These are phyloP conservation scores for Annulohypoxylon nitens DNA, from an alignment of 495 filamentous ascomycete species.

Conservation along the genomic window DNA sequence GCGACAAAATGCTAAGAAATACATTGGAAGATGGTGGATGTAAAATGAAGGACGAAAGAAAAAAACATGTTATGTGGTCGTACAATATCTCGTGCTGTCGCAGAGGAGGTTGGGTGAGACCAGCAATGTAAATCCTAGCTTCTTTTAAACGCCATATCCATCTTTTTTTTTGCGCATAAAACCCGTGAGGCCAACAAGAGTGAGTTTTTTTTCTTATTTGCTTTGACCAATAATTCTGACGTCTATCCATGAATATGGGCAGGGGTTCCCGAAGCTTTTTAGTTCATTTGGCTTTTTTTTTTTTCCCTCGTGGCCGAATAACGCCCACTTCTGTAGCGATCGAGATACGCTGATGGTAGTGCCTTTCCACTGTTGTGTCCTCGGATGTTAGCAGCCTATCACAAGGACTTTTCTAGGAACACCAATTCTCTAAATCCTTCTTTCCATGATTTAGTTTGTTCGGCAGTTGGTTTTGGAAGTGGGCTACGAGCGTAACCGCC, in stretches of 20 bases:
- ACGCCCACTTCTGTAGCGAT: neutral
- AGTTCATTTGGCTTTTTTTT: slow-evolving; percentile 5
- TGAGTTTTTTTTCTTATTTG: neutral
- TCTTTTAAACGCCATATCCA: slow-evolving; percentile 23
- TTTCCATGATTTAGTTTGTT: slow-evolving; percentile 72
- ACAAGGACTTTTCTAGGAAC: slow-evolving; percentile 67
- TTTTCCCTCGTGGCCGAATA: neutral
- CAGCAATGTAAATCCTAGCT: slow-evolving; percentile 23
- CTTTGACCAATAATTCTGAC: slow-evolving; percentile 4
- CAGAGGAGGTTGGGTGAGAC: slow-evolving; percentile 15
- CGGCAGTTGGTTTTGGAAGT: slow-evolving; percentile 74
- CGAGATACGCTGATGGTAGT: neutral
- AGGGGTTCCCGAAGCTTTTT: neutral
- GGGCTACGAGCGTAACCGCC: slow-evolving; percentile 83
- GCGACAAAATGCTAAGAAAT: neutral
- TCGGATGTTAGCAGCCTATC: slow-evolving; percentile 28
- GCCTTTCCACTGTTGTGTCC: slow-evolving; percentile 8
- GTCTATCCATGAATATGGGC: slow-evolving; percentile 15
- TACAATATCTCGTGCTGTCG: slow-evolving; percentile 17
- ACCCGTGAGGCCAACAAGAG: slow-evolving; percentile 8
- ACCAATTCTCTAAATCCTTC: slow-evolving; percentile 81
- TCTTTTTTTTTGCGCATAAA: slow-evolving; percentile 20
- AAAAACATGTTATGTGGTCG: slow-evolving; percentile 20
- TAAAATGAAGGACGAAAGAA: slow-evolving; percentile 7
- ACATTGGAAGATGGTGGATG: neutral